Conservation (phyloP, 805 yeast species). For the Starmerella scarabaei region DNA sequence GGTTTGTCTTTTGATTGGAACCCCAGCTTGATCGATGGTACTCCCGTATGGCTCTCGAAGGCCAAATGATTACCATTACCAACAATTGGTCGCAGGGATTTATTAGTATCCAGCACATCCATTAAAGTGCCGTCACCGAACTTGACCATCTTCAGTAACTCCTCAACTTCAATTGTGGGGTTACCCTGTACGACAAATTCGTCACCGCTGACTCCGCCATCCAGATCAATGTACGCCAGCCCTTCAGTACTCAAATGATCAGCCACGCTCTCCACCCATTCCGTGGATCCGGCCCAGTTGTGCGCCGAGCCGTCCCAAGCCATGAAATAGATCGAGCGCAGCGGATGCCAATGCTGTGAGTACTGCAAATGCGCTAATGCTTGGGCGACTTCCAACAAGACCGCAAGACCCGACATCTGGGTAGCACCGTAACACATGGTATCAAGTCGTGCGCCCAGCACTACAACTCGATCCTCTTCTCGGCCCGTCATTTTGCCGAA, state of each 20-base stretch:
- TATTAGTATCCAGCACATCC: conserved; percentile 5
- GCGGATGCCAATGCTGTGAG: conserved; percentile 64
- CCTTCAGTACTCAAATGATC: conserved; percentile 46
- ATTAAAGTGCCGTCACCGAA: conserved; percentile 21
- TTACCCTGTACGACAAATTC: conserved; percentile 45
- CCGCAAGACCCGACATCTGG: conserved; percentile 58
- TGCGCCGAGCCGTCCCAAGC: conserved; percentile 76
- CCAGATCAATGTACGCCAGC: conserved; percentile 61
- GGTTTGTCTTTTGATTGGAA: conserved; percentile 29
- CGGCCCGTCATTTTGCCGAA: conserved; percentile 65
- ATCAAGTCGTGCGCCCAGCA: conserved; percentile 77
- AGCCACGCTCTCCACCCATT: conserved; percentile 50
- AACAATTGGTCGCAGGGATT: conserved; percentile 9
- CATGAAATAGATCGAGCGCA: conserved; percentile 67
- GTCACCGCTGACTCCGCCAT: conserved; percentile 40
- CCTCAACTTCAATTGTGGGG: conserved; percentile 42
- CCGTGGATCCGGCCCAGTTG: conserved; percentile 75
- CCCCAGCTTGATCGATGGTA: conserved; percentile 54
- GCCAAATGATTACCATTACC: conserved; percentile 53
- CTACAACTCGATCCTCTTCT: conserved; percentile 60
- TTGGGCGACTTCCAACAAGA: conserved; percentile 57
- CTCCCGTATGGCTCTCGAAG: conserved; percentile 47
- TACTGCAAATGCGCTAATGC: conserved; percentile 51
- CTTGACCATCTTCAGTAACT: conserved; percentile 33
- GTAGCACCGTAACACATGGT: conserved; percentile 63